A percentile compares a stretch with the other conserved stretches of the same genome.
Evolutionary conservation across 768 basidiomycete species (phyloP).

Genomic region (Mycena maculata): DNA sequence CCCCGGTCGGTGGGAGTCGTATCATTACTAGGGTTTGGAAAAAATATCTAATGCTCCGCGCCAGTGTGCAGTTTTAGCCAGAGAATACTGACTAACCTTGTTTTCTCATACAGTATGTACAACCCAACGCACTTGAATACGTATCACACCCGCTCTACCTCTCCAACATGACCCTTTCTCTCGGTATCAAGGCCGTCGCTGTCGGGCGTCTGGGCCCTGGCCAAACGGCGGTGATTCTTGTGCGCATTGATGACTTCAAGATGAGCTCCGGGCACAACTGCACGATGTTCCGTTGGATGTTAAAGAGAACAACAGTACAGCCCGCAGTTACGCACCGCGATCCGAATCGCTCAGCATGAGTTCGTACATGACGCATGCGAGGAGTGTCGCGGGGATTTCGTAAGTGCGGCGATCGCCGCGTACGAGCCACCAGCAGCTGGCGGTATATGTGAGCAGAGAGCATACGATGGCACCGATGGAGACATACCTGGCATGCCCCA

Average conservation of each 20-base stretch:
- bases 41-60: too few relatives aligned
- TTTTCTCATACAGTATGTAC: too few relatives aligned
- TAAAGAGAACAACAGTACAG: too few relatives aligned
- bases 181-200: neutral
- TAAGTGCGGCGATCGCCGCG: slow-evolving; percentile 71
- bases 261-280: slow-evolving; percentile 29
- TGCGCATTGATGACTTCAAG: slow-evolving; percentile 24
- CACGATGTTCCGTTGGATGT: neutral
- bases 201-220: neutral
- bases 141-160: slow-evolving; percentile 24
- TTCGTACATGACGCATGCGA: slow-evolving; percentile 67
- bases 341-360: slow-evolving; percentile 68
- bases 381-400: slow-evolving; percentile 74
- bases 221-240: slow-evolving; percentile 18
- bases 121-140: too few relatives aligned
- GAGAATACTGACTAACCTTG: too few relatives aligned
- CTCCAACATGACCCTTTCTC: slow-evolving; percentile 15
- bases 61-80: too few relatives aligned
- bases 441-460: too few relatives aligned
- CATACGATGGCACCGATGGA: neutral
- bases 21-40: too few relatives aligned
- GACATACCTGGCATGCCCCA: slow-evolving; percentile 61
- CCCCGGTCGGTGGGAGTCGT: too few relatives aligned
- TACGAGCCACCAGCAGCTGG: slow-evolving; percentile 52
- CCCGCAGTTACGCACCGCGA: slow-evolving; percentile 66